Base-by-base conservation (phyloP, 1,284 basidiomycete species). In the Wolfiporia cocos region DNA sequence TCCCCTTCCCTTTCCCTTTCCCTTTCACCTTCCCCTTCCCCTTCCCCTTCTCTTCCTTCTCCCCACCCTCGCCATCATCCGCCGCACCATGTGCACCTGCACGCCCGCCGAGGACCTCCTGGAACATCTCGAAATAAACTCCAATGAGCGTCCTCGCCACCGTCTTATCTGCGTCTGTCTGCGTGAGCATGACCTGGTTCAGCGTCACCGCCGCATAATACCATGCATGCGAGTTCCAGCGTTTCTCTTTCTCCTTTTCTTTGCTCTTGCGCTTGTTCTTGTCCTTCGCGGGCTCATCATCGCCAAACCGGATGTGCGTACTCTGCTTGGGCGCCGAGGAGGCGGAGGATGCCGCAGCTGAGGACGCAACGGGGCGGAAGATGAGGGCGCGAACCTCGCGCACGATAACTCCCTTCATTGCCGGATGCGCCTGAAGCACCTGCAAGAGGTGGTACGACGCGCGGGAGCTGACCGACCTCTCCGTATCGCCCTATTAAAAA, bases 101-200 rank as follows among this genome's bases (percentile, higher is more conserved):
- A n/a, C 66, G 67, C 45, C 81, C 74, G 0, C 88, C 84, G 1
- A 96, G 73, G 10, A 95, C 69, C 57, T 92, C 92, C 52, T 86
- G 74, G 68, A 99, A 99, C 55, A 99, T 76, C 67, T 94, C 87
- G 58, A 99, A 99, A 67, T 99, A 99, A 9, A 95, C 74, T 46
- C 92, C 83, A 24, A 99, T 82, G 40, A 99, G 71, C 47, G 81
- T 76, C 38, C 84, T 71, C n/a, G 93, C 89, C 5, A 94, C 87
- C 0, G 78, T 76, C 9, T 79, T 72, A 54, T 94, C 91, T 15
- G 63, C 68, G 20, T 71, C 66, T 36, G 69, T 69, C 5, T 76
- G 71, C 1, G 82, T 79, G 26, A 98, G 73, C 38, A 92, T 81
- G 48, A 95, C 85, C 66, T 98, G 95, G 63, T 98, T 98, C 53